Percentiles rank a stretch among this genome's conserved stretches.
phyloP scores from a whole-genome alignment of 2,329 filamentous ascomycete species.

The Penicillium freii region DNA sequence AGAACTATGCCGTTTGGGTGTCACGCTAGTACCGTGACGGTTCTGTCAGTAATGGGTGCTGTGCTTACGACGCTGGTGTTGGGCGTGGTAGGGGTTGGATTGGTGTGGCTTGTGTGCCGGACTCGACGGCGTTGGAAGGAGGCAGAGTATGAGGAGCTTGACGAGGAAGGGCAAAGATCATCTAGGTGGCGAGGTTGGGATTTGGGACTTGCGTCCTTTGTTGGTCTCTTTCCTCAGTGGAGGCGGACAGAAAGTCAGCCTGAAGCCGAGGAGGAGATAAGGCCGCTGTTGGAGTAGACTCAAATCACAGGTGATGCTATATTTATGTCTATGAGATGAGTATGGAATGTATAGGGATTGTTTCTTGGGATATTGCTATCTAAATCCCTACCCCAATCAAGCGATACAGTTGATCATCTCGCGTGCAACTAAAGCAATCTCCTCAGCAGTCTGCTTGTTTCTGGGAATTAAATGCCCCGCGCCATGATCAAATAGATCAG shows the following conservation, averaged over 20 bases:
- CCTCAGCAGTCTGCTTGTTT: slow-evolving; percentile 32
- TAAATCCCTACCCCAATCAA: background rate
- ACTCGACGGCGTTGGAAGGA: slow-evolving; percentile 14
- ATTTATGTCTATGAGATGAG: background rate
- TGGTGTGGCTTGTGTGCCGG: slow-evolving; percentile 18
- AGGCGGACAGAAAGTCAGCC: background rate
- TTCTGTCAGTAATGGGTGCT: slow-evolving; percentile 36
- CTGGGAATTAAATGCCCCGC: slow-evolving; percentile 46
- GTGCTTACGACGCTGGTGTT: slow-evolving; percentile 31
- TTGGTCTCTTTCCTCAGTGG: background rate
- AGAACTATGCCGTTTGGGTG: slow-evolving; percentile 41
- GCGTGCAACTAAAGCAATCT: slow-evolving; percentile 32
- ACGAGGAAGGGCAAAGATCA: background rate
- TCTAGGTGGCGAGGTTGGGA: background rate
- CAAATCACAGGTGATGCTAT: background rate
- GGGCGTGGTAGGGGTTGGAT: slow-evolving; percentile 19
- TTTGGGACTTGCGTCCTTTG: background rate
- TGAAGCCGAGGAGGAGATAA: slow-evolving; percentile 22
- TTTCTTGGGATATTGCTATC: background rate
- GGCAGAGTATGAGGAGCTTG: slow-evolving; percentile 8
- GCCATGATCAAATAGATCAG: slow-evolving; percentile 46
- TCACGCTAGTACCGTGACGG: slow-evolving; percentile 41
- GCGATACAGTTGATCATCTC: slow-evolving; percentile 16
- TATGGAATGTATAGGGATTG: background rate
- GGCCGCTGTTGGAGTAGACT: slow-evolving; percentile 27